A percentile compares a stretch with the other conserved stretches of the same genome.
These are phyloP conservation scores for Geotrichum citri-aurantii DNA, from an alignment of 1,139 yeast genomes.

Conservation along the genomic window DNA sequence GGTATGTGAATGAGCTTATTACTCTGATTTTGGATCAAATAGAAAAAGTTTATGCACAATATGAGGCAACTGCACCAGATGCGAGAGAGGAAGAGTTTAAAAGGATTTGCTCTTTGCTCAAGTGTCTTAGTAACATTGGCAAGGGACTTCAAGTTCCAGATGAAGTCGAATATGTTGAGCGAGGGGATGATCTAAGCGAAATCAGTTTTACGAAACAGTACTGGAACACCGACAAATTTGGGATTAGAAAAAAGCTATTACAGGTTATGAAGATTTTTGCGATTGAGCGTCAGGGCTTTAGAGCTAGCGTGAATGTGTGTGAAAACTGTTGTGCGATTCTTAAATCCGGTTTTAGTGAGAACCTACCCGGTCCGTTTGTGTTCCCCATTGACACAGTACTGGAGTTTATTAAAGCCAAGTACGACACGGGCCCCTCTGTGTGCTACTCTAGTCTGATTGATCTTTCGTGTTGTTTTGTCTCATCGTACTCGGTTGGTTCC, in stretches of 20 bases:
- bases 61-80: slow-evolving; percentile 12
- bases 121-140: slow-evolving; percentile 62
- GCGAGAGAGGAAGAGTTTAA: slow-evolving; percentile 15
- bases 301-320: slow-evolving; percentile 41
- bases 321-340: slow-evolving; percentile 56
- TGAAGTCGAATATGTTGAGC: slow-evolving; percentile 22
- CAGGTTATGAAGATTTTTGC: slow-evolving; percentile 43
- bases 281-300: slow-evolving; percentile 37
- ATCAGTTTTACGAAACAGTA: slow-evolving; percentile 19
- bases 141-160: slow-evolving; percentile 47
- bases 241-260: slow-evolving; percentile 41
- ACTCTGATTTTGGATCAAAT: slow-evolving; percentile 24
- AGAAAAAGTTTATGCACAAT: slow-evolving; percentile 12
- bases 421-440: slow-evolving; percentile 2
- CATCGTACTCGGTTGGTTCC: slow-evolving; percentile 12
- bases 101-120: slow-evolving; percentile 43
- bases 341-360: slow-evolving; percentile 40
- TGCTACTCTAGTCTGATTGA: slow-evolving; percentile 22
- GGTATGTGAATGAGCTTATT: slow-evolving; percentile 26
- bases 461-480: slow-evolving; percentile 15
- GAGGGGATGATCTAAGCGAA: slow-evolving; percentile 3
- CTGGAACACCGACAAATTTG: slow-evolving; percentile 41
- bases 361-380: slow-evolving; percentile 17
- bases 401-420: slow-evolving; percentile 42
- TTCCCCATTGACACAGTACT: slow-evolving; percentile 34